These are phyloP conservation scores for Apiospora kogelbergensis DNA, from an alignment of 2,329 filamentous ascomycete species.

Conservation along the genomic window DNA sequence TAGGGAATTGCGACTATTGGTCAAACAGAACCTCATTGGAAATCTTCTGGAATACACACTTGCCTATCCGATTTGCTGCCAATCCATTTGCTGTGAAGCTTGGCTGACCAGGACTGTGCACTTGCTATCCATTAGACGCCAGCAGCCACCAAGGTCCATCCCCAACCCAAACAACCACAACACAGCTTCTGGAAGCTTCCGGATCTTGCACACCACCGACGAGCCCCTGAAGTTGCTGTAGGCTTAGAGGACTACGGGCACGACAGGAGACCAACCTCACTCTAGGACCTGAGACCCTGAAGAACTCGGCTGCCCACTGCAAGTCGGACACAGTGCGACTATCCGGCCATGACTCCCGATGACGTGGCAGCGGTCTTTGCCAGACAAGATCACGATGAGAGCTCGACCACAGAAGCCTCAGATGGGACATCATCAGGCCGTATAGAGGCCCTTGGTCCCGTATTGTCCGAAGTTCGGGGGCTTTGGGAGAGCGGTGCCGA, in stretches of 20 bases:
- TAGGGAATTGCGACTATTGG: background rate
- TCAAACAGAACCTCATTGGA: background rate
- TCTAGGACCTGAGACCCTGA: background rate
- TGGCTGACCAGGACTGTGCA: background rate
- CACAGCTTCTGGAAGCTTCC: background rate
- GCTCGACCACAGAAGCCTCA: background rate
- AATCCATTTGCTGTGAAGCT: background rate
- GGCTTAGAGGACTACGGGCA: background rate
- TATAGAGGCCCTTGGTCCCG: conserved; percentile 31
- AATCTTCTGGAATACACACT: too few species aligned
- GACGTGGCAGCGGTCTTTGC: conserved; percentile 35
- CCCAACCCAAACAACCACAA: background rate
- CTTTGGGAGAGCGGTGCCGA: conserved; percentile 40
- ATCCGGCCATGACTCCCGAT: conserved; percentile 31
- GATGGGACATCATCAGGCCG: conserved; percentile 20
- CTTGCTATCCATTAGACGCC: background rate
- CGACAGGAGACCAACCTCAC: background rate
- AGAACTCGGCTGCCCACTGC: background rate
- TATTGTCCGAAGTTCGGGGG: conserved; percentile 39
- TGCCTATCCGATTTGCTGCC: background rate
- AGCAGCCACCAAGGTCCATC: background rate
- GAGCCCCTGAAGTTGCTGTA: background rate
- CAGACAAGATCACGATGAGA: background rate
- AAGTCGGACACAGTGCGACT: background rate
- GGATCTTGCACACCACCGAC: background rate